These are phyloP conservation scores for Debaryomyces nepalensis DNA, from an alignment of 1,139 yeast species.

Conservation along the genomic window DNA sequence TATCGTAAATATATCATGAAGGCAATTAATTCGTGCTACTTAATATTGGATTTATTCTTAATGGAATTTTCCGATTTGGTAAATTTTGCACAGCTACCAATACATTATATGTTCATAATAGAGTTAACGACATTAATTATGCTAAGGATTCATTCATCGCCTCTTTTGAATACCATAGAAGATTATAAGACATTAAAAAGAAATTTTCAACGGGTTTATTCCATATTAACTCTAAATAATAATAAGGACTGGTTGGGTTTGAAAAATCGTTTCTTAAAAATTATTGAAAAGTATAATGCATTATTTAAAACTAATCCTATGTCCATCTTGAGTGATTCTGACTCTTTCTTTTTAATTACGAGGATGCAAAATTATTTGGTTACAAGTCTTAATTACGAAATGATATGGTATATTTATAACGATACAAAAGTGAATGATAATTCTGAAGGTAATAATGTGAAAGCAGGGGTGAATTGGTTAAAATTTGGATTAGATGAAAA, in stretches of 20 bases:
- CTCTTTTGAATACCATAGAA: constrained; percentile 34
- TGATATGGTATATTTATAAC: constrained; percentile 47
- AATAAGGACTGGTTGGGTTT: constrained; percentile 30
- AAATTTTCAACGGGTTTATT: constrained; percentile 34
- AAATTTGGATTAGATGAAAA: constrained; percentile 31
- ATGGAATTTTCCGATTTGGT: constrained; percentile 26
- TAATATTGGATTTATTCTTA: constrained; percentile 30
- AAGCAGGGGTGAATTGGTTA: constrained; percentile 32
- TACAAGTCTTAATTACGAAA: constrained; percentile 45
- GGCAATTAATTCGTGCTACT: constrained; percentile 36
- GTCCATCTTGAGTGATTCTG: constrained; percentile 12
- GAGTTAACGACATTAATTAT: constrained; percentile 40
- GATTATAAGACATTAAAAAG: constrained; percentile 39
- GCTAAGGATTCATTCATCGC: constrained; percentile 43
- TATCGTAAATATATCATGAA: constrained; percentile 37
- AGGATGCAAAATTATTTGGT: constrained; percentile 45
- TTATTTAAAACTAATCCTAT: constrained; percentile 19
- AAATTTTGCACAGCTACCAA: constrained; percentile 41
- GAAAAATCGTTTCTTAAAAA: constrained; percentile 34
- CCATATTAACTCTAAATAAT: constrained; percentile 24
- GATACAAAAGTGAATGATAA: constrained; percentile 20
- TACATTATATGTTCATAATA: constrained; percentile 46
- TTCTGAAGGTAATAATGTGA: constrained; percentile 10
- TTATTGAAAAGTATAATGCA: constrained; percentile 36
- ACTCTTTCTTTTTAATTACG: constrained; percentile 37